phyloP scores from a whole-genome alignment of 352 stramenopile genomes.

The Globisporangium rhizosaccharum region DNA sequence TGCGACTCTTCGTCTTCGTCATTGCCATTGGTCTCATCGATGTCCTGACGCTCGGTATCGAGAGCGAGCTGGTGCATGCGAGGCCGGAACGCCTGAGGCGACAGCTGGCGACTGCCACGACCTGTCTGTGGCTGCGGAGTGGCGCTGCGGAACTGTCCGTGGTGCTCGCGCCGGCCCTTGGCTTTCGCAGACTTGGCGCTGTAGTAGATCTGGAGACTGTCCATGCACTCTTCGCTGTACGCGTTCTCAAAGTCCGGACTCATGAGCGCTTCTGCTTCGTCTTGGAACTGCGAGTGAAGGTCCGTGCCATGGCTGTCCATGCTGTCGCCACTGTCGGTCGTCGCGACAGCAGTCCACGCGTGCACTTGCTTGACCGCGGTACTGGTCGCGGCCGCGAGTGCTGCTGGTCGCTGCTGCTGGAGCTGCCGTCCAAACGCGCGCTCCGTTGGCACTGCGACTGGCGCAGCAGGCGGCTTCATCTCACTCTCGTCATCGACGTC shows the following conservation, averaged over 20 bases:
- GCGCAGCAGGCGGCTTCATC: background rate
- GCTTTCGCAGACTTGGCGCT: conserved; percentile 27
- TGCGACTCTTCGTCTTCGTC: background rate
- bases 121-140: background rate
- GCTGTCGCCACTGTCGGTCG: conserved; percentile 4
- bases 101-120: background rate
- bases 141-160: conserved; percentile 2
- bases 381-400: background rate
- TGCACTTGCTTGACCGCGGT: background rate
- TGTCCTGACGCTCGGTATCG: background rate
- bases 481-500: conserved; percentile 14
- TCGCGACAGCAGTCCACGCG: background rate
- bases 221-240: conserved; percentile 75
- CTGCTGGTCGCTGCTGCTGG: background rate
- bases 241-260: conserved; percentile 76
- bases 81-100: background rate
- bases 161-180: conserved; percentile 11
- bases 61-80: background rate
- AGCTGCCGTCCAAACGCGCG: background rate
- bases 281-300: conserved; percentile 37
- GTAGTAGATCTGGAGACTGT: conserved; percentile 74
- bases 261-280: conserved; percentile 61
- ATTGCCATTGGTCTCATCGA: background rate
- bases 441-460: background rate
- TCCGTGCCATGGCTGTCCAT: background rate